These are phyloP conservation scores for Chytridium lagenaria DNA, from an alignment of 371 early-diverging fungal genomes.

Conservation along the genomic window DNA sequence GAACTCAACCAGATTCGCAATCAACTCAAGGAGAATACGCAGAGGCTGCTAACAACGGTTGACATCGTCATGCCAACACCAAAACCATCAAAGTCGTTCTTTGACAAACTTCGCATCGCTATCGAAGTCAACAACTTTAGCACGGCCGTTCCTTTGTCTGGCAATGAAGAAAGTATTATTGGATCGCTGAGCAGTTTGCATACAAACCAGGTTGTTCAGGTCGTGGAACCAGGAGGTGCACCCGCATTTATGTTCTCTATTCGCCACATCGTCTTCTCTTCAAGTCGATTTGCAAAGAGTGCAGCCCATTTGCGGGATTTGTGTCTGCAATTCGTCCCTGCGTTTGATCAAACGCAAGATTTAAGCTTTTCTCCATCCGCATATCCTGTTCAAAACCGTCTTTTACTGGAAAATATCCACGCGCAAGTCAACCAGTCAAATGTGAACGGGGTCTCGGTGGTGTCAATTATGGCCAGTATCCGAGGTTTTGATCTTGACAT, in stretches of 20 bases:
- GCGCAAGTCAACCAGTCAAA: conserved; percentile 21
- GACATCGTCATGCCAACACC: conserved; percentile 57
- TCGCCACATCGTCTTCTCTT: conserved; percentile 61
- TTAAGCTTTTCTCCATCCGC: conserved; percentile 69
- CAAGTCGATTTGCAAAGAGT: conserved; percentile 66
- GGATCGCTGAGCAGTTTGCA: conserved; percentile 17
- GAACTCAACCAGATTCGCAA: conserved; percentile 60
- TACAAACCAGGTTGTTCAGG: neutral
- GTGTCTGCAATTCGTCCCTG: conserved; percentile 73
- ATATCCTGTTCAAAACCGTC: conserved; percentile 74
- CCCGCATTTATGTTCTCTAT: conserved; percentile 71
- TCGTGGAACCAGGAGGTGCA: neutral
- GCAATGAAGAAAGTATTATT: conserved; percentile 46
- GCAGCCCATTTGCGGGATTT: conserved; percentile 65
- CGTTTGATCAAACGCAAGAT: conserved; percentile 74
- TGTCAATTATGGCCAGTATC: conserved; percentile 34
- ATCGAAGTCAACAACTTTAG: conserved; percentile 66
- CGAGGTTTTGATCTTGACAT: conserved; percentile 59
- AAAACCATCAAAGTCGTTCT: conserved; percentile 52
- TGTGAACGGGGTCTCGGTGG: neutral
- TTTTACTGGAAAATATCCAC: conserved; percentile 63
- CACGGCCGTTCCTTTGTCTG: conserved; percentile 71
- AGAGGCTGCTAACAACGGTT: conserved; percentile 68
- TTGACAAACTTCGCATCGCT: conserved; percentile 62
- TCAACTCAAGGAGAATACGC: conserved; percentile 67